Base-by-base conservation (phyloP, 495 filamentous ascomycete species). In the Trichodelitschia bisporula region DNA sequence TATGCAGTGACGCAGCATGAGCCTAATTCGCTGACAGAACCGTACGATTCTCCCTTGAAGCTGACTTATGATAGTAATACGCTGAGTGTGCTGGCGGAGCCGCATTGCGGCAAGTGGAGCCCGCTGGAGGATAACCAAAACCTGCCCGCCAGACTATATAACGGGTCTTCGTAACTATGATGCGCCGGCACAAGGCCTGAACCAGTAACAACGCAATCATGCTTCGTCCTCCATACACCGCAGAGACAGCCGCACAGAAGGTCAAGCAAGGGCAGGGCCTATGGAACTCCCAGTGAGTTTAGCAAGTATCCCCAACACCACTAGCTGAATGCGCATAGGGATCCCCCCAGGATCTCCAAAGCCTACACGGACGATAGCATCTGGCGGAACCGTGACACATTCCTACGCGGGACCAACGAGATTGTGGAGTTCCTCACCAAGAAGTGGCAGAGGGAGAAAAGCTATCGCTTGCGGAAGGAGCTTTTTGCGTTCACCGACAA, bases 241-340 rank as follows among this genome's bases (percentile, higher is more conserved):
- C 50, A 16, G 68, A 75, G 39, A 76, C 69, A 0, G 80, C 79
- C 3, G 53, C 52, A 15, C 51, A 61, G 33, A 90, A 90, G 46
- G 80, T 90, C 35, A 91, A 92, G 50, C 67, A 68, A 4, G 79
- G 73, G 0, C 83, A 92, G 50, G 57, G 72, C 36, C 58, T 77
- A 12, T 90, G 80, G 82, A 90, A 91, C 44, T 78, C 74, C 2
- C 64, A 58, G 69, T 78, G 47, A 45, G 49, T 38, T 20, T 8
- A 24, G 21, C 21, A 24, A 26, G 15, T 24, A 15, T 9, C 2
- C 12, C 9, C 6, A 26, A 20, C 15, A 9, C 18, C 21, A 15
- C 14, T 33, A 29, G n/a, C 21, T 24, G 6, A 24, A 6, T n/a
- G n/a, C 21, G 21, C 21, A n/a, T 24, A 76, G 67, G 41, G 57